Conservation (phyloP, 2,329 filamentous ascomycete genomes). For the Clathrospora elynae region DNA sequence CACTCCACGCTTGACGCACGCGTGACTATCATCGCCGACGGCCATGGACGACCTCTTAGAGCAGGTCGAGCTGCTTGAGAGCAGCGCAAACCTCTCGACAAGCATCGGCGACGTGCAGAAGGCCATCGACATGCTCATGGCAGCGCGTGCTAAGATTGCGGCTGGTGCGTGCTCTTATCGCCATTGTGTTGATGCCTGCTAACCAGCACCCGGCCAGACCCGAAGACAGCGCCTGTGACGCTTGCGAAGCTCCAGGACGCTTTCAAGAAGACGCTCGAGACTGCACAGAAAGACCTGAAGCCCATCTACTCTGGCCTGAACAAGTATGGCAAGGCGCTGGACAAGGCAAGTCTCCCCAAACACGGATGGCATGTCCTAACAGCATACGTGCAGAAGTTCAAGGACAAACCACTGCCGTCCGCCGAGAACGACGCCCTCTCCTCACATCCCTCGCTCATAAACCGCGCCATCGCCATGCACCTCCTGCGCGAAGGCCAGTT, state of each 20-base stretch:
- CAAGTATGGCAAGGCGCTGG: constrained; percentile 82
- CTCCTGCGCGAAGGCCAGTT: constrained; percentile 94
- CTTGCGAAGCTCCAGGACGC: constrained; percentile 86
- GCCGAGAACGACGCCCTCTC: constrained; percentile 81
- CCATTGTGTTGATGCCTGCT: constrained; percentile 10
- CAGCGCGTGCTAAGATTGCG: constrained; percentile 74
- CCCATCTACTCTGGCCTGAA: constrained; percentile 81
- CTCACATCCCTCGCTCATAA: constrained; percentile 76
- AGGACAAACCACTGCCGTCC: constrained; percentile 69
- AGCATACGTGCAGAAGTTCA: constrained; percentile 58
- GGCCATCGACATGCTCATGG: constrained; percentile 76
- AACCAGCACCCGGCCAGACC: constrained; percentile 56
- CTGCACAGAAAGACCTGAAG: constrained; percentile 79
- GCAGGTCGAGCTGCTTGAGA: constrained; percentile 74
- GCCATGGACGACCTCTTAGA: constrained; percentile 70
- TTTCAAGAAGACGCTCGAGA: constrained; percentile 78
- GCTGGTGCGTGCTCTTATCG: constrained; percentile 53
- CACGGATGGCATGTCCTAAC: constrained; percentile 20
- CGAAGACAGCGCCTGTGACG: constrained; percentile 71
- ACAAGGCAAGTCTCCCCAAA: constrained; percentile 71
- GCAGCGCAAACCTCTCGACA: constrained; percentile 69
- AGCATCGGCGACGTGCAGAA: constrained; percentile 80
- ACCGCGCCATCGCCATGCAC: constrained; percentile 95
- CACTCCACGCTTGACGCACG: constrained; percentile 6
- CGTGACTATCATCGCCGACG: constrained; percentile 9